Percentiles rank a stretch among this genome's conserved stretches.
Evolutionary conservation across 352 stramenopile genomes (phyloP).

Genomic region (Phytophthora colocasiae): DNA sequence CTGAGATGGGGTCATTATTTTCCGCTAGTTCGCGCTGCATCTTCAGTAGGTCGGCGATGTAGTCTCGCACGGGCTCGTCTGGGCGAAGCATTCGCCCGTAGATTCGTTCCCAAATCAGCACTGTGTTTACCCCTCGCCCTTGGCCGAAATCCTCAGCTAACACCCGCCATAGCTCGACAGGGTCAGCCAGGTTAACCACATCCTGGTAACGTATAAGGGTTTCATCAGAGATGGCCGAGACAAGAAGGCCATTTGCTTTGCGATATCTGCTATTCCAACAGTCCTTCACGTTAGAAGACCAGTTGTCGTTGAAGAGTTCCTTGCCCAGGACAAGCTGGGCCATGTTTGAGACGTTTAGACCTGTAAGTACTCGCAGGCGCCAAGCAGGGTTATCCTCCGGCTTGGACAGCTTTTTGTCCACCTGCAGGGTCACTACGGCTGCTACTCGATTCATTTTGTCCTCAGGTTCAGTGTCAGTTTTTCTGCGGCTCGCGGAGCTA

Average conservation of each 20-base stretch:
- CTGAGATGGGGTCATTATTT: constrained; percentile 6
- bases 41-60: constrained; percentile 5
- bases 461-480: background rate
- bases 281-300: background rate
- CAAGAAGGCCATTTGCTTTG: background rate
- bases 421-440: background rate
- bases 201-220: background rate
- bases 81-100: background rate
- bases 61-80: background rate
- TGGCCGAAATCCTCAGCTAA: background rate
- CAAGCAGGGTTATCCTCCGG: background rate
- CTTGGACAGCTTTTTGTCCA: background rate
- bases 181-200: background rate
- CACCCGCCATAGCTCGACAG: background rate
- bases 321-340: background rate
- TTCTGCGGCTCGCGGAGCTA: background rate
- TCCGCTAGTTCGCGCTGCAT: constrained; percentile 11
- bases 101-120: constrained; percentile 3
- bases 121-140: background rate
- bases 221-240: background rate
- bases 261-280: background rate
- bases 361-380: background rate
- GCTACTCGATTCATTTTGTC: background rate
- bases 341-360: background rate
- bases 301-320: background rate